Evolutionary conservation across 768 basidiomycete species (phyloP).

Genomic region (Lactifluus rugatus): DNA sequence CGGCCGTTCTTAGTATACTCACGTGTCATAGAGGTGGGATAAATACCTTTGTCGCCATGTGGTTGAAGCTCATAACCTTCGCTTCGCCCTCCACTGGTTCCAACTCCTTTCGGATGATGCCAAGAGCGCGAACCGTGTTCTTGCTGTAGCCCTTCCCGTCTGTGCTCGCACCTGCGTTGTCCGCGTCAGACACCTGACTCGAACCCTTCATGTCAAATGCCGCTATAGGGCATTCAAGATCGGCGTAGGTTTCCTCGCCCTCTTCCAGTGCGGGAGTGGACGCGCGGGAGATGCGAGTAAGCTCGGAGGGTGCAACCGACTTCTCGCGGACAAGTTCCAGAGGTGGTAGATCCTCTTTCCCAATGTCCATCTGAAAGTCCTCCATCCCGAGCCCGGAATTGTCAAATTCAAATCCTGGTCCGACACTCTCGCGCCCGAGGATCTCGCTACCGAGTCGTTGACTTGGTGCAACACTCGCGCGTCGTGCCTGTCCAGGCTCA

Average conservation of each 20-base stretch:
- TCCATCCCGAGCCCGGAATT: constrained; percentile 48
- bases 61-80: constrained; percentile 65
- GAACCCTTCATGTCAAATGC: constrained; percentile 63
- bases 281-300: constrained; percentile 48
- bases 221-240: constrained; percentile 68
- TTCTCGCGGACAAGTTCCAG: constrained; percentile 33
- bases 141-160: constrained; percentile 75
- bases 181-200: constrained; percentile 30
- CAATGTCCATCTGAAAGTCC: constrained; percentile 65
- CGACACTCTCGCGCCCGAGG: constrained; percentile 33
- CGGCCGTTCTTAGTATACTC: not conserved
- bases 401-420: constrained; percentile 43
- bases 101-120: constrained; percentile 64
- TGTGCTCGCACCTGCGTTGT: constrained; percentile 31
- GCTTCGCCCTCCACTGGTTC: constrained; percentile 43
- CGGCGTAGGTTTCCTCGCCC: constrained; percentile 56
- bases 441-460: constrained; percentile 46
- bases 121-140: constrained; percentile 80
- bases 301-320: constrained; percentile 45
- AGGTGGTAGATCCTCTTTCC: constrained; percentile 36
- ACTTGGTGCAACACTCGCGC: constrained; percentile 54
- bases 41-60: constrained; percentile 66
- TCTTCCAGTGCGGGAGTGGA: constrained; percentile 64
- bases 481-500: constrained; percentile 63
- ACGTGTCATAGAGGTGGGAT: not conserved